phyloP scores from a whole-genome alignment of 192 early-diverging fungal genomes.

The Chytriomyces confervae region DNA sequence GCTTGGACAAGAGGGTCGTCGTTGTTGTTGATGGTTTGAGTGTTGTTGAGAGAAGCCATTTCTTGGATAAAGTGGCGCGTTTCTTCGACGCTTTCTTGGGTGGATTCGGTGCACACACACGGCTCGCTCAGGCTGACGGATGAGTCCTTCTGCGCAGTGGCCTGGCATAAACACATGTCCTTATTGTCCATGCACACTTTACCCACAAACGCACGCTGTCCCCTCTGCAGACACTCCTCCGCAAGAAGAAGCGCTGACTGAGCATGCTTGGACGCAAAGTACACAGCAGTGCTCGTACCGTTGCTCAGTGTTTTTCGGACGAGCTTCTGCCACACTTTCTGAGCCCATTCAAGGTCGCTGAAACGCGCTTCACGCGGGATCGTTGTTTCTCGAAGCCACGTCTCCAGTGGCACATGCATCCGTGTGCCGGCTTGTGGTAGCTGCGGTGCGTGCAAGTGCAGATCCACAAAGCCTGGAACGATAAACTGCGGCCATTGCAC shows the following conservation, averaged over 20 bases:
- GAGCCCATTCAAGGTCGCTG: conserved; percentile 67
- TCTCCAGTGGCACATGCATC: conserved; percentile 81
- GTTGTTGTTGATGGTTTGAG: conserved; percentile 28
- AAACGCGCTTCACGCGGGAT: conserved; percentile 85
- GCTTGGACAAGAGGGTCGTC: conserved; percentile 56
- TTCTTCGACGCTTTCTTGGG: conserved; percentile 66
- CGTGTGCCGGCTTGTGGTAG: conserved; percentile 88
- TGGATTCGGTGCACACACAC: conserved; percentile 78
- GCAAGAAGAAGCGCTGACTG: conserved; percentile 74
- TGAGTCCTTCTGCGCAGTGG: too few species aligned
- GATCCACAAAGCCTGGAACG: conserved; percentile 91
- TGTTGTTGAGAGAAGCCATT: conserved; percentile 16
- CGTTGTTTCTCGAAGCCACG: conserved; percentile 86
- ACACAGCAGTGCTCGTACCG: conserved; percentile 91
- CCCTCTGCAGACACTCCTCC: conserved; percentile 53
- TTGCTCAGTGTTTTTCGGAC: conserved; percentile 71
- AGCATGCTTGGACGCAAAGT: conserved; percentile 89
- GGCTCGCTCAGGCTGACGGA: conserved; percentile 63
- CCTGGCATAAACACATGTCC: not conserved
- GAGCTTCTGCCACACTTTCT: conserved; percentile 67
- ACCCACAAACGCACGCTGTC: conserved; percentile 75
- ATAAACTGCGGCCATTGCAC: conserved; percentile 40
- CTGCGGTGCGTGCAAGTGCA: conserved; percentile 96
- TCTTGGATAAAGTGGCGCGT: conserved; percentile 54
- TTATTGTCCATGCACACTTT: conserved; percentile 91